Evolutionary conservation across 1,284 basidiomycete species (phyloP).

Genomic region (Vanrija sp.): DNA sequence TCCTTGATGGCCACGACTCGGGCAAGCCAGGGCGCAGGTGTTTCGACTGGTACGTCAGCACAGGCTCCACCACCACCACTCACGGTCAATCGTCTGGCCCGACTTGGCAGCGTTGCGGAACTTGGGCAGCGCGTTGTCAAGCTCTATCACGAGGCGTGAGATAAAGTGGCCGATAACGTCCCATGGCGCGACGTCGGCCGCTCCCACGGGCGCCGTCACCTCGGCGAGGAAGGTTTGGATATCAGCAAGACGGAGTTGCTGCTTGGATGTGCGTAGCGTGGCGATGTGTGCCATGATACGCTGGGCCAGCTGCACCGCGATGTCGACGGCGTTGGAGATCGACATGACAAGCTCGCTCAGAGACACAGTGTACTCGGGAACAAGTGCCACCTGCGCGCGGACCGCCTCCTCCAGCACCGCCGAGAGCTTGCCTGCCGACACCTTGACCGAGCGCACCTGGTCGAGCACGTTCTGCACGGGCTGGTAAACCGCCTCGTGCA

Average conservation of each 20-base stretch:
- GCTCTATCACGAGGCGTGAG: conserved; percentile 64
- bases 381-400: conserved; percentile 65
- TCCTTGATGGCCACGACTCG: conserved; percentile 85
- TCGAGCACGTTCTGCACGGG: conserved; percentile 77
- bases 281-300: conserved; percentile 72
- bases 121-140: conserved; percentile 63
- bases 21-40: conserved; percentile 77
- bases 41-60: conserved; percentile 25
- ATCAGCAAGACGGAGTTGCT: conserved; percentile 66
- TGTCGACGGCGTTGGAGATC: conserved; percentile 77
- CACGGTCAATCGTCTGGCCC: conserved; percentile 62
- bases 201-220: conserved; percentile 48
- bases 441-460: conserved; percentile 73
- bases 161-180: conserved; percentile 69
- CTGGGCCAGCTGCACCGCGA: conserved; percentile 88
- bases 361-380: conserved; percentile 63
- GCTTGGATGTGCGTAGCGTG: conserved; percentile 69
- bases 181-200: conserved; percentile 62
- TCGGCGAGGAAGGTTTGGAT: conserved; percentile 69
- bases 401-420: conserved; percentile 76
- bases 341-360: conserved; percentile 67
- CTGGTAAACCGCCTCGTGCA: conserved; percentile 67
- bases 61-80: conserved; percentile 30
- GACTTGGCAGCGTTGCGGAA: conserved; percentile 68
- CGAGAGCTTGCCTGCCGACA: conserved; percentile 77